Evolutionary conservation across 129 eudicot species (phyloP).

Genomic region (Arctium minus): DNA sequence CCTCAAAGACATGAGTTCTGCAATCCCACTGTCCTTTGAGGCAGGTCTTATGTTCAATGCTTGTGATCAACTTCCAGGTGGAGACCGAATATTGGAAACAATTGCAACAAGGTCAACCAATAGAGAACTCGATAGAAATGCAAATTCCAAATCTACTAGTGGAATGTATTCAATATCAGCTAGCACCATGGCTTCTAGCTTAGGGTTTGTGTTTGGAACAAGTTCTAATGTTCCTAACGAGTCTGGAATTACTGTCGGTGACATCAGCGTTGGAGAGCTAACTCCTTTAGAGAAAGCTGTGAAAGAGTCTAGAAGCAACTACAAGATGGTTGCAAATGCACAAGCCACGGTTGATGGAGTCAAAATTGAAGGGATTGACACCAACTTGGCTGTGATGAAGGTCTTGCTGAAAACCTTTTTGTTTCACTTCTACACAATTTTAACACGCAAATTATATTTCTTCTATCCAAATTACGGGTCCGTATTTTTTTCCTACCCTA

Average conservation of each 20-base stretch:
- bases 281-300: slow-evolving; percentile 78
- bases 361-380: slow-evolving; percentile 90
- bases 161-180: slow-evolving; percentile 75
- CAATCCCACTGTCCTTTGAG: slow-evolving; percentile 47
- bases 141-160: slow-evolving; percentile 19
- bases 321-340: slow-evolving; percentile 72
- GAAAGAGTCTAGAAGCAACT: slow-evolving; percentile 73
- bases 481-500: background rate
- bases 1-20: slow-evolving; percentile 53
- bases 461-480: background rate
- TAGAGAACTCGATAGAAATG: slow-evolving; percentile 40
- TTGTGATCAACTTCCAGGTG: slow-evolving; percentile 93
- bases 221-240: slow-evolving; percentile 36
- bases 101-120: slow-evolving; percentile 60
- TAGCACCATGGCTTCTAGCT: slow-evolving; percentile 58
- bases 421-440: background rate
- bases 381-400: slow-evolving; percentile 90
- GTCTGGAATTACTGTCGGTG: slow-evolving; percentile 60
- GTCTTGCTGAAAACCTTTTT: slow-evolving; percentile 23
- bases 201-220: slow-evolving; percentile 65
- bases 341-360: slow-evolving; percentile 95
- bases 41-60: slow-evolving; percentile 81
- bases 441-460: background rate
- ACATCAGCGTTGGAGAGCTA: slow-evolving; percentile 79
- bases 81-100: slow-evolving; percentile 75